Percentiles rank a stretch among this genome's conserved stretches.
These are phyloP conservation scores for Haplographium delicatum DNA, from an alignment of 495 filamentous ascomycete species.

Conservation along the genomic window DNA sequence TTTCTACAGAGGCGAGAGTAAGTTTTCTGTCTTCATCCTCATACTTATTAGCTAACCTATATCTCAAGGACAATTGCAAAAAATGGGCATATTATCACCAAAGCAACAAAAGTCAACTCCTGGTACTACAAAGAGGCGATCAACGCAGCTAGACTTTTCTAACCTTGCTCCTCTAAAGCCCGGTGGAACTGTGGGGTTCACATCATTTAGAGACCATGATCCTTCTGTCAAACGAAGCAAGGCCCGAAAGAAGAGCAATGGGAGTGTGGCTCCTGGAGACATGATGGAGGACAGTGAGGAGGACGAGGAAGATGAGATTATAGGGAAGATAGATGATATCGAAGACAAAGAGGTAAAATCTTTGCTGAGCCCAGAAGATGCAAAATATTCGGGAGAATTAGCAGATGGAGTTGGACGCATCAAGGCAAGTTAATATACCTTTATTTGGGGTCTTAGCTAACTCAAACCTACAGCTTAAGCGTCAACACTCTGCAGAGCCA, in stretches of 20 bases:
- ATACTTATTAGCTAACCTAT: constrained; percentile 10
- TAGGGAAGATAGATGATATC: constrained; percentile 61
- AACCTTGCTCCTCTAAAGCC: constrained; percentile 80
- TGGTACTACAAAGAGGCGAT: constrained; percentile 60
- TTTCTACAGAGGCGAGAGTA: constrained; percentile 93
- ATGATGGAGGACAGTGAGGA: constrained; percentile 67
- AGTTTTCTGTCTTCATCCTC: constrained; percentile 32
- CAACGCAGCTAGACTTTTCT: constrained; percentile 73
- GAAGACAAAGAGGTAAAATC: constrained; percentile 65
- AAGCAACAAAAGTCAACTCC: constrained; percentile 53
- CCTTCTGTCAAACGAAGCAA: constrained; percentile 47
- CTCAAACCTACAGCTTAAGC: constrained; percentile 66
- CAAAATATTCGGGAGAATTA: constrained; percentile 74
- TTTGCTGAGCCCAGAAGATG: constrained; percentile 65
- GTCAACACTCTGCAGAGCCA: constrained; percentile 83
- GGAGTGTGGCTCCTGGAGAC: constrained; percentile 33
- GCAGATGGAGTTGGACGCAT: constrained; percentile 89
- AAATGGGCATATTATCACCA: constrained; percentile 79
- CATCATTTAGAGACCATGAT: constrained; percentile 74
- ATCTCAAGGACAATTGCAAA: constrained; percentile 73
- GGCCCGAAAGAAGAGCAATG: constrained; percentile 52
- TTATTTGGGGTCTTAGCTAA: constrained; percentile 19
- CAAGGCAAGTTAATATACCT: constrained; percentile 55
- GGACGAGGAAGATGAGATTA: constrained; percentile 52
- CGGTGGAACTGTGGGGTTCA: constrained; percentile 80